phyloP scores from a whole-genome alignment of 306 rosid species.

The Pyrus pyrifolia region DNA sequence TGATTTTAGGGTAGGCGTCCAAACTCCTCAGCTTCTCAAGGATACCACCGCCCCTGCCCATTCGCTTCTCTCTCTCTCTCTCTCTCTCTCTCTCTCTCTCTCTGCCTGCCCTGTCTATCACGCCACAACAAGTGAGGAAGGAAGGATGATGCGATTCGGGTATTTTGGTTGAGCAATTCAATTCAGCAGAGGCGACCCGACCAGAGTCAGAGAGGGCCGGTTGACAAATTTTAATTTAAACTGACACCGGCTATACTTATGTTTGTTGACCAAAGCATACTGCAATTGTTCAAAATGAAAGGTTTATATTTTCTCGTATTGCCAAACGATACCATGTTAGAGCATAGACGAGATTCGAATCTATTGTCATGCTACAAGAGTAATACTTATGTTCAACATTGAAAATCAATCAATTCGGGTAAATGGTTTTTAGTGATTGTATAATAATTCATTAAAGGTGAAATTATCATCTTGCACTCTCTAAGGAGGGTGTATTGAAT shows the following conservation, averaged over 20 bases:
- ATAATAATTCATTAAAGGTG: no score
- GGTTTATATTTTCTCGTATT: no score
- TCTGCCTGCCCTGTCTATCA: neutral
- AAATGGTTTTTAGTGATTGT: no score
- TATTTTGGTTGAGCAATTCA: neutral
- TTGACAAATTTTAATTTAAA: neutral
- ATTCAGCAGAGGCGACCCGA: neutral
- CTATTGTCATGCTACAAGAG: fast-evolving
- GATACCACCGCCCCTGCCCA: constrained; percentile 43
- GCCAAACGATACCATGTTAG: no score
- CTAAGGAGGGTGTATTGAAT: no score
- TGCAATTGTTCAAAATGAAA: no score
- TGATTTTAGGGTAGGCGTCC: constrained; percentile 92
- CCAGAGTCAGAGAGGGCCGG: neutral
- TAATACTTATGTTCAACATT: no score
- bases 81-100: neutral
- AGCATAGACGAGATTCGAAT: no score
- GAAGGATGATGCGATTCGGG: neutral
- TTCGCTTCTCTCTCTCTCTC: neutral
- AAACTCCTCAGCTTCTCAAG: constrained; percentile 73
- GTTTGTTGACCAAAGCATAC: neutral
- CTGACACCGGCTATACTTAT: neutral
- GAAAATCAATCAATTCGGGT: no score
- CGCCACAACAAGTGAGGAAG: neutral
- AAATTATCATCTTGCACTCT: no score